phyloP scores from a whole-genome alignment of 1,284 basidiomycete species.

The Boletus semigastroideus region DNA sequence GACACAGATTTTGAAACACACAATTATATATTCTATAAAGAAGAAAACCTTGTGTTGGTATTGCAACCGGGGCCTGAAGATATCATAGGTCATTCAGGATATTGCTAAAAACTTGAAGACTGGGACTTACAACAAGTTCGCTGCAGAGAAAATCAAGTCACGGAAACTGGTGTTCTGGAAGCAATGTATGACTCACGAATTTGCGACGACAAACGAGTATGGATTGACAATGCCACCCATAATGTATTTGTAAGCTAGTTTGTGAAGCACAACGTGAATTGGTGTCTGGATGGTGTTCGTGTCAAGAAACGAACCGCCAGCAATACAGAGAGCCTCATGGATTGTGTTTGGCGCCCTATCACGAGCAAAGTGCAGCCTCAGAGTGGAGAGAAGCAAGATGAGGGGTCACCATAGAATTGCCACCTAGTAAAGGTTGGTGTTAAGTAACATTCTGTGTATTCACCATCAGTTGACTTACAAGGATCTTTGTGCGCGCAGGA shows the following conservation, averaged over 20 bases:
- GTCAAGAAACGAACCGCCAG: neutral
- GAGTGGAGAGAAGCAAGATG: neutral
- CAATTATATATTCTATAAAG: neutral
- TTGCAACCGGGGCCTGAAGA: neutral
- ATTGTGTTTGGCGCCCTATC: neutral
- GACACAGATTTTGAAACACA: neutral
- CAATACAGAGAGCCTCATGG: neutral
- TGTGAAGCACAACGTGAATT: neutral
- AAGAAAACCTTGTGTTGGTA: neutral
- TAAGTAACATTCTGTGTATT: neutral
- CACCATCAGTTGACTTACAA: slow-evolving; percentile 8
- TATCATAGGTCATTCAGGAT: neutral
- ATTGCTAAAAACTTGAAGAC: neutral
- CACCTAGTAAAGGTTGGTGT: neutral
- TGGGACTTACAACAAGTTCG: neutral
- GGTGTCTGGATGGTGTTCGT: neutral
- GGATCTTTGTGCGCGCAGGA: neutral
- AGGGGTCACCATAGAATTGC: neutral
- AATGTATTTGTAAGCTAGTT: neutral
- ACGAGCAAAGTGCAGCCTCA: neutral
- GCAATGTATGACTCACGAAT: neutral
- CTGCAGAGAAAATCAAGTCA: neutral
- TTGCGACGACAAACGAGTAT: neutral
- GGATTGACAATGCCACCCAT: neutral
- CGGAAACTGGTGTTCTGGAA: neutral